phyloP scores from a whole-genome alignment of 1,284 basidiomycete genomes.

The Ustilago xerochloae region DNA sequence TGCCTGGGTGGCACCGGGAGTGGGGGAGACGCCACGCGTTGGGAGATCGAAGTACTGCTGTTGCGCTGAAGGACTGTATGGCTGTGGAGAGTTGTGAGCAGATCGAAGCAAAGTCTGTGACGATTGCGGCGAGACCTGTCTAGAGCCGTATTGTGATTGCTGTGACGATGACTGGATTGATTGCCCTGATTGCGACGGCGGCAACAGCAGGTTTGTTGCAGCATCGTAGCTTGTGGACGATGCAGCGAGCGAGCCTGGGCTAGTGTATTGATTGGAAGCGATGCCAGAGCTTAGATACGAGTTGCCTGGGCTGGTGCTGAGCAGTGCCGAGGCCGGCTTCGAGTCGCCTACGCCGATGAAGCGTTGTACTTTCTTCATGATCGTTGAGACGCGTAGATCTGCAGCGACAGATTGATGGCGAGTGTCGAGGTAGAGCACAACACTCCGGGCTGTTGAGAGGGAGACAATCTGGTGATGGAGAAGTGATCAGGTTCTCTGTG shows the following conservation, averaged over 20 bases:
- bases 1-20: constrained; percentile 1
- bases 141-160: constrained; percentile 10
- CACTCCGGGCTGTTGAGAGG: too few species aligned
- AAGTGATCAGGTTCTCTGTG: too few species aligned
- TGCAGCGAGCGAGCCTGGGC: constrained; percentile 2
- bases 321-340: constrained; percentile 43
- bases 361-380: constrained; percentile 46
- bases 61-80: constrained; percentile 27
- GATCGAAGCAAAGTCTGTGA: constrained; percentile 22
- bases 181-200: constrained; percentile 15
- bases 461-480: too few species aligned
- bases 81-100: constrained; percentile 22
- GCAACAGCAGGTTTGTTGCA: constrained; percentile 9
- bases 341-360: constrained; percentile 47
- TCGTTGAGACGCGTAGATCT: neutral
- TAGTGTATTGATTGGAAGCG: neutral
- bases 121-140: constrained; percentile 29
- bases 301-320: constrained; percentile 28
- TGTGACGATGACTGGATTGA: constrained; percentile 4
- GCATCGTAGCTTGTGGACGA: constrained; percentile 8
- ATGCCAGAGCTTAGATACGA: constrained; percentile 8
- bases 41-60: constrained; percentile 47
- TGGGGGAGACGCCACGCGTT: constrained; percentile 8
- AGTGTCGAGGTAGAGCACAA: too few species aligned
- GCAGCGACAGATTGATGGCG: neutral